A percentile compares a stretch with the other conserved stretches of the same genome.
Conservation (phyloP, 805 yeast genomes). For the Teunomyces pallodes region DNA sequence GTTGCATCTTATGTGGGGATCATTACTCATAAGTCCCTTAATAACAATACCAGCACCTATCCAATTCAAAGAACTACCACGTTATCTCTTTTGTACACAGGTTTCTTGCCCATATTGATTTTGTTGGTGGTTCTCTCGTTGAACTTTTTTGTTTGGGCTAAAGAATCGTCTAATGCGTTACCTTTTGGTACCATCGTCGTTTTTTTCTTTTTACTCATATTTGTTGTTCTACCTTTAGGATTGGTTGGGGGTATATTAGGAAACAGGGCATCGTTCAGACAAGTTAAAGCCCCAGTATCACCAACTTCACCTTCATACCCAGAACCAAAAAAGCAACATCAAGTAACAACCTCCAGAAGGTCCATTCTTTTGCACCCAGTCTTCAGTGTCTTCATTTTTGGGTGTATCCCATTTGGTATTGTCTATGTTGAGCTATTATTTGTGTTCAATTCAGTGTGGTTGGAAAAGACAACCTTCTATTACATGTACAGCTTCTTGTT, state of each 20-base stretch:
- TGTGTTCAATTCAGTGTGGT: slow-evolving; percentile 74
- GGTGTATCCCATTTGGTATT: slow-evolving; percentile 74
- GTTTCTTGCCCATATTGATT: slow-evolving; percentile 45
- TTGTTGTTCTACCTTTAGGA: slow-evolving; percentile 74
- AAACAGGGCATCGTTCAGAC: slow-evolving; percentile 24
- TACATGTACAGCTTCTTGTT: slow-evolving; percentile 78
- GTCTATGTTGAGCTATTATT: slow-evolving; percentile 76
- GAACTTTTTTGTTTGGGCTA: slow-evolving; percentile 72
- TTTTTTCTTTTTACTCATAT: slow-evolving; percentile 55
- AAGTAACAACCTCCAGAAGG: not conserved
- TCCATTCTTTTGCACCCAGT: slow-evolving; percentile 18
- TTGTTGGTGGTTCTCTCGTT: slow-evolving; percentile 51
- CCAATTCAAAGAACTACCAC: slow-evolving; percentile 14
- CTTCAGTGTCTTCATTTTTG: slow-evolving; percentile 48
- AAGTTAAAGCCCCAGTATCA: not conserved
- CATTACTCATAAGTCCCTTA: slow-evolving; percentile 56
- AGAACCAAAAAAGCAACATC: not conserved
- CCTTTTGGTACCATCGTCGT: slow-evolving; percentile 75
- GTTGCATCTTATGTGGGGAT: slow-evolving; percentile 74
- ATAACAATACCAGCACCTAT: slow-evolving; percentile 33
- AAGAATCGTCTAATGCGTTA: slow-evolving; percentile 69
- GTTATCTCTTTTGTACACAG: slow-evolving; percentile 32
- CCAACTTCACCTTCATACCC: slow-evolving; percentile 5
- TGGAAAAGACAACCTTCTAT: slow-evolving; percentile 74
- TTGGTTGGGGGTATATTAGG: slow-evolving; percentile 65